These are phyloP conservation scores for Taphrina wiesneri DNA, from an alignment of 1,139 yeast species.

Conservation along the genomic window DNA sequence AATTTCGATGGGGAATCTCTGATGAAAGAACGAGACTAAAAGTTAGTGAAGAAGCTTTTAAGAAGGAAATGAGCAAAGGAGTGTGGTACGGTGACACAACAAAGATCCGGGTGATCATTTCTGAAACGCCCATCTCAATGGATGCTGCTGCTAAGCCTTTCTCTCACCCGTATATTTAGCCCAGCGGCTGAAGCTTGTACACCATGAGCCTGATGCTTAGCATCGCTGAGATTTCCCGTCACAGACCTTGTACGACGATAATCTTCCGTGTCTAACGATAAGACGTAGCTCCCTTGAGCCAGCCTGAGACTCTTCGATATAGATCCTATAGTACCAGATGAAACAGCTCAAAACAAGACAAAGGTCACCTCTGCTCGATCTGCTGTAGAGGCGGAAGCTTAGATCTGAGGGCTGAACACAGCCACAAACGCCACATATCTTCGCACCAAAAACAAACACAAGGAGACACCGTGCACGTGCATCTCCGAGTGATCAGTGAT, in stretches of 20 bases:
- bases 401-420: neutral
- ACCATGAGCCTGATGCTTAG: neutral
- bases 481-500: too few species aligned
- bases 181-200: neutral
- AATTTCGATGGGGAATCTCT: neutral
- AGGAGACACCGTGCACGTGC: neutral
- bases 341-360: too few species aligned
- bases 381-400: neutral
- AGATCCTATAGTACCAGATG: too few species aligned
- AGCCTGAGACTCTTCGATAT: too few species aligned
- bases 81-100: neutral
- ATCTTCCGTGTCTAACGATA: too few species aligned
- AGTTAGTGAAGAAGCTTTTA: neutral
- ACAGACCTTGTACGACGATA: neutral
- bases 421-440: neutral
- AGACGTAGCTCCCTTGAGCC: neutral
- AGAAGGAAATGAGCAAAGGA: neutral
- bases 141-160: neutral
- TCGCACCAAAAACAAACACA: neutral
- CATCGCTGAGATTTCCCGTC: neutral
- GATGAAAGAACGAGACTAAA: neutral
- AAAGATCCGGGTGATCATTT: neutral
- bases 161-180: neutral
- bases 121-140: neutral
- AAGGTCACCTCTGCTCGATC: too few species aligned